A percentile compares a stretch with the other conserved stretches of the same genome.
Conservation (phyloP, 805 yeast species). For the Candida ascalaphidarum region DNA sequence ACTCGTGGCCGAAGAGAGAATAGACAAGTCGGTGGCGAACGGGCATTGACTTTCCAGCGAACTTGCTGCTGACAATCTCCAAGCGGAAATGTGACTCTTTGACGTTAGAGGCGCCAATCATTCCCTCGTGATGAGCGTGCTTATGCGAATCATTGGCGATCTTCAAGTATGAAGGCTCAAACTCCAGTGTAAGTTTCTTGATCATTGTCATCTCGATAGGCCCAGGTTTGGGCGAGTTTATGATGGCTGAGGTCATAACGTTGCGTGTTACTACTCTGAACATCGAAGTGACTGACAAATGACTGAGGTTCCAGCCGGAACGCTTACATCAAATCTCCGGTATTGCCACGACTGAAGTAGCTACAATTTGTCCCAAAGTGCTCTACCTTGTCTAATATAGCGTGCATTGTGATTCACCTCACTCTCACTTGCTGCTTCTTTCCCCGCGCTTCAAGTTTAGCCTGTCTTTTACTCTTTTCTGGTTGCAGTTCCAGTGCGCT, state of each 20-base stretch:
- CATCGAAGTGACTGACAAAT: too few relatives aligned
- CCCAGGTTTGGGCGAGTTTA: slow-evolving; percentile 16
- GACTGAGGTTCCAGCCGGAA: too few relatives aligned
- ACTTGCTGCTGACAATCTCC: slow-evolving; percentile 61
- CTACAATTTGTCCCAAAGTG: too few relatives aligned
- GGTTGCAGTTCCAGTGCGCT: slow-evolving; percentile 1
- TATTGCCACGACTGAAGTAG: too few relatives aligned
- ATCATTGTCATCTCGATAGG: slow-evolving; percentile 46
- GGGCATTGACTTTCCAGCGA: slow-evolving; percentile 58
- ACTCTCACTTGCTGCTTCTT: too few relatives aligned
- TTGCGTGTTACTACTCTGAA: too few relatives aligned
- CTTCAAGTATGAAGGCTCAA: slow-evolving; percentile 38
- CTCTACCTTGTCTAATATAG: too few relatives aligned
- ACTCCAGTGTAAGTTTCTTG: slow-evolving; percentile 30
- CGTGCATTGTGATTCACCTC: too few relatives aligned
- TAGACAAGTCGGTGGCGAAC: slow-evolving; percentile 74
- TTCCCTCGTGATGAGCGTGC: slow-evolving; percentile 82
- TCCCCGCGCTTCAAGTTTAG: slow-evolving; percentile 5
- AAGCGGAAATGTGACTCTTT: slow-evolving; percentile 80
- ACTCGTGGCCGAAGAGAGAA: slow-evolving; percentile 59
- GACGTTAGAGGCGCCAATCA: slow-evolving; percentile 61
- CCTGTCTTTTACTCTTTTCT: slow-evolving; percentile 8
- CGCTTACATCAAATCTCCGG: too few relatives aligned
- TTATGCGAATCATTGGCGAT: slow-evolving; percentile 78
- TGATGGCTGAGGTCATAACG: slow-evolving; percentile 1